Base-by-base conservation (phyloP, 495 filamentous ascomycete species). In the Daldinia grandis region DNA sequence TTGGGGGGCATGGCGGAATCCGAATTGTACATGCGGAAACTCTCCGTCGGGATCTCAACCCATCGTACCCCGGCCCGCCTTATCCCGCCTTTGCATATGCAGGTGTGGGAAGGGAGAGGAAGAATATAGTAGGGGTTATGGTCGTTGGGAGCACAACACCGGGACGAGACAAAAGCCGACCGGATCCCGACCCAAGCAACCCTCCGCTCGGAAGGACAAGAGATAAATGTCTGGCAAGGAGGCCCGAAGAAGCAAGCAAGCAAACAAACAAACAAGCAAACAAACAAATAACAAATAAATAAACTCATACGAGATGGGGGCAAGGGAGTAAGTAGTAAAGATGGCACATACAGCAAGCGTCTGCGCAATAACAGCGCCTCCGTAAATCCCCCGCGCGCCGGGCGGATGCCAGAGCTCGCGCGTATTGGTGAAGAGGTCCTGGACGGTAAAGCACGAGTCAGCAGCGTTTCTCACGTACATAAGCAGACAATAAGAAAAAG, bases 351-450 rank as follows among this genome's bases (percentile, higher is more conserved):
- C 75, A n/a, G 90, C 86, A 30, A 99, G 87, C 71, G 87, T 94
- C 84, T 98, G 95, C 67, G 95, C 94, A 65, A 99, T 98, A 1
- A 93, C 93, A 42, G 91, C 88, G 66, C 95, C 95, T 74, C 95
- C 95, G 76, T 93, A 99, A 74, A 99, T 91, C 49, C 95, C 95
- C 28, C 95, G 89, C 15, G 95, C 95, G 14, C 93, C 94, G 0
- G 91, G 88, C 0, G 95, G 95, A 64, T 96, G 93, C 93, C 93
- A 97, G 61, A 94, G 85, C 25, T 92, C 90, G 30, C 93, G 89
- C 7, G 93, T 92, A 75, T 99, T 99, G 31, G 95, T 98, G 83
- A 93, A 99, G 63, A 98, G 87, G 74, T 94, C 90, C 90, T 93
- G 71, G 6, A 21, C 27, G 42, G 12, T 5, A 35, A 35, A 35